Evolutionary conservation across 192 early-diverging fungal genomes (phyloP).

Genomic region (Backusella australiensis): DNA sequence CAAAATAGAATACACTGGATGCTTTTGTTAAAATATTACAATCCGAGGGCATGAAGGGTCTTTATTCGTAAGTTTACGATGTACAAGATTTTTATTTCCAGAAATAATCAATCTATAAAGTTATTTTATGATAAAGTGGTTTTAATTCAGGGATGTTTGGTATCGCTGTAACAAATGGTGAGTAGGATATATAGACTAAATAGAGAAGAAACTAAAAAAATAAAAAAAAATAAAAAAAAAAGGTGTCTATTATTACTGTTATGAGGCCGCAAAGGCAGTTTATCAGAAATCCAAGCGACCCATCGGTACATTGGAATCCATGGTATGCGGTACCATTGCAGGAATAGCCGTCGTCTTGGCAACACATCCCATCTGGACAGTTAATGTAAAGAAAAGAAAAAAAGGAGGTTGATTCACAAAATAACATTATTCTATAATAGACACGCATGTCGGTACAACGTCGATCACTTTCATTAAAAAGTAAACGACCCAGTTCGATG

Average conservation of each 20-base stretch:
- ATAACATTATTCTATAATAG: not conserved
- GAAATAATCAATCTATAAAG: not conserved
- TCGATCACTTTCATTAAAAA: conserved; percentile 23
- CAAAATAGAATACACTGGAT: conserved; percentile 57
- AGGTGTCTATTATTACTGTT: conserved; percentile 74
- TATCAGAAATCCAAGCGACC: conserved; percentile 68
- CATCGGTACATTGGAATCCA: conserved; percentile 59
- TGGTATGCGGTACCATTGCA: conserved; percentile 89
- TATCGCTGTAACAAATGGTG: conserved; percentile 92
- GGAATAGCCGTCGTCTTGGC: conserved; percentile 74
- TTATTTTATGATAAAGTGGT: conserved; percentile 54
- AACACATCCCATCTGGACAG: conserved; percentile 98
- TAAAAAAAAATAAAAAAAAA: not conserved
- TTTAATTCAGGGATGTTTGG: conserved; percentile 94
- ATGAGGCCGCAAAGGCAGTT: conserved; percentile 82
- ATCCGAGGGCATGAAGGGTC: conserved; percentile 82
- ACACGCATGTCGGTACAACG: conserved; percentile 42
- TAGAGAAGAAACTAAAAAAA: not conserved
- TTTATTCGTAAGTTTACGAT: conserved; percentile 74
- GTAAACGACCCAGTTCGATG: conserved; percentile 33
- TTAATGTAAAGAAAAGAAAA: conserved; percentile 63
- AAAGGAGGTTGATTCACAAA: not conserved
- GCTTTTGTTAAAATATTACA: conserved; percentile 85
- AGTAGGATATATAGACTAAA: conserved; percentile 38
- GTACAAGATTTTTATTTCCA: not conserved